Percentiles rank a stretch among this genome's conserved stretches.
phyloP scores from a whole-genome alignment of 345 rosid genomes.

The Citrus sp. region DNA sequence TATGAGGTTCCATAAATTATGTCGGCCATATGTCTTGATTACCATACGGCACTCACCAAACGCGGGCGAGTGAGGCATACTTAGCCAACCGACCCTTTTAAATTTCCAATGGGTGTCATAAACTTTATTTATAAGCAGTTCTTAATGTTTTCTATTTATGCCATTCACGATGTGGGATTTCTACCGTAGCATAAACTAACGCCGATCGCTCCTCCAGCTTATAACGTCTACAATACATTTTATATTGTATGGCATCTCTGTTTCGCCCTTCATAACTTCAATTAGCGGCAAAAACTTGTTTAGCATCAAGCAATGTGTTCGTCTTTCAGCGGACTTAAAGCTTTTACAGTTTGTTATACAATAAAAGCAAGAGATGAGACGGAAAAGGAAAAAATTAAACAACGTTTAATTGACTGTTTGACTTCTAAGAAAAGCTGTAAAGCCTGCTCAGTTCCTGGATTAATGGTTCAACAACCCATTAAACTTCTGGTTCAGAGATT shows the following conservation, averaged over 20 bases:
- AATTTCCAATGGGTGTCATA: rapidly evolving
- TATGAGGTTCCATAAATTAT: slow-evolving; percentile 46
- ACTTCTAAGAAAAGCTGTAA: not conserved
- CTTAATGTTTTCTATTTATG: not conserved
- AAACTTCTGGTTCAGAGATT: not conserved
- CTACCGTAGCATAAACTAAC: not conserved
- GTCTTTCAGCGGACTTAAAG: not conserved
- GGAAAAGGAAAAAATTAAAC: not conserved
- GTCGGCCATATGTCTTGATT: slow-evolving; percentile 94
- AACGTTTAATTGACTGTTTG: too few species aligned
- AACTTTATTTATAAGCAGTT: slow-evolving; percentile 2
- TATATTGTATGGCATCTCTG: too few species aligned
- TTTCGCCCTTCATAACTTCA: not conserved
- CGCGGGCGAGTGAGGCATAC: slow-evolving; percentile 54
- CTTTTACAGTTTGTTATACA: not conserved
- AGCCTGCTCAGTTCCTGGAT: not conserved
- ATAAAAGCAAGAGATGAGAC: not conserved
- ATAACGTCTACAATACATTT: too few species aligned
- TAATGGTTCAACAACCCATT: not conserved
- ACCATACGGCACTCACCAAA: slow-evolving; percentile 81
- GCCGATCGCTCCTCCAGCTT: too few species aligned
- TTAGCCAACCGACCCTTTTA: slow-evolving; percentile 97
- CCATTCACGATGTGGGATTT: slow-evolving; percentile 14
- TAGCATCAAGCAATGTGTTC: not conserved
- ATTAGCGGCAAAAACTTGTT: not conserved